Evolutionary conservation across 768 basidiomycete genomes (phyloP).

Genomic region (Kwoniella shandongensis): DNA sequence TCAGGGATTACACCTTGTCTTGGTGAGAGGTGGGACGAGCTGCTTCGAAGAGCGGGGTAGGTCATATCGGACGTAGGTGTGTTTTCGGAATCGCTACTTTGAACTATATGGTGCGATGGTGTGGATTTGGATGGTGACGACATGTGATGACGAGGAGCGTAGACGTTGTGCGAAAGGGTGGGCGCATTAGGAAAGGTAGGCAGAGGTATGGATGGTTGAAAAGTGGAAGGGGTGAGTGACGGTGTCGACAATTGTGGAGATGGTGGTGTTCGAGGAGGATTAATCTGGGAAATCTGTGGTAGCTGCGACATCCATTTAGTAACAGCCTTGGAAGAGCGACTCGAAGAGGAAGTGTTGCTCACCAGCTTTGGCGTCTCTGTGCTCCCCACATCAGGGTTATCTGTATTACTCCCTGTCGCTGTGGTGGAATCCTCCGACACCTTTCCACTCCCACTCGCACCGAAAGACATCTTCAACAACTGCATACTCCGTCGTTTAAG

Average conservation of each 20-base stretch:
- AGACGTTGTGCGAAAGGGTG: background rate
- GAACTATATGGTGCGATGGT: too few relatives aligned
- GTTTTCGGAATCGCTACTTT: background rate
- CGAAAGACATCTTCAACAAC: conserved; percentile 10
- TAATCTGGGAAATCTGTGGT: background rate
- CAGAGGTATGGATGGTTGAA: background rate
- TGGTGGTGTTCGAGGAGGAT: conserved; percentile 1
- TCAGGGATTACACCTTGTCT: background rate
- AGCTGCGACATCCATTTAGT: background rate
- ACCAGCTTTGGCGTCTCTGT: too few relatives aligned
- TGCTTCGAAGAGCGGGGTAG: conserved; percentile 2
- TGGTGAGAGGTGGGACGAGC: conserved; percentile 14
- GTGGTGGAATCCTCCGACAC: too few relatives aligned
- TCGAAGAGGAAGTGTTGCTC: too few relatives aligned
- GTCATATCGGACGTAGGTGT: background rate
- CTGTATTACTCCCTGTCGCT: too few relatives aligned
- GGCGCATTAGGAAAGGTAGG: background rate
- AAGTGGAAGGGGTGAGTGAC: background rate
- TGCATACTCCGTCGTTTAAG: conserved; percentile 19
- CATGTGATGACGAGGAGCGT: too few relatives aligned
- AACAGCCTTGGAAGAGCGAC: background rate
- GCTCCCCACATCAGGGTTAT: too few relatives aligned
- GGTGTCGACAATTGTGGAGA: background rate
- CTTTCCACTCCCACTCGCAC: background rate
- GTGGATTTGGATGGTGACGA: too few relatives aligned